These are phyloP conservation scores for Vaccinium corymbosum DNA, from an alignment of 148 eudicot species.

Conservation along the genomic window DNA sequence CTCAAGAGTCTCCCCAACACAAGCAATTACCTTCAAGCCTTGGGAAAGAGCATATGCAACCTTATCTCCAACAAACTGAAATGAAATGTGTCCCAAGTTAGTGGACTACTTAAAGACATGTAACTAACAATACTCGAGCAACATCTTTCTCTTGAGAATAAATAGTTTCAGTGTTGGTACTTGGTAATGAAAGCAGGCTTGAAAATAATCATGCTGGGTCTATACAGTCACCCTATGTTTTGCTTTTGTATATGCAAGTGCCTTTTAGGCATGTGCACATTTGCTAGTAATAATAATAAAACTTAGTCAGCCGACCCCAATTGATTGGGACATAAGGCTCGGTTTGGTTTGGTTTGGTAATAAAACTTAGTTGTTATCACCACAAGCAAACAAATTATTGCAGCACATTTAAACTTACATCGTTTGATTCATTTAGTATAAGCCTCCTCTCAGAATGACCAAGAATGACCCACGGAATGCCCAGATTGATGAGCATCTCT, in stretches of 20 bases:
- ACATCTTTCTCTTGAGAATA: too few species aligned
- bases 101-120: too few species aligned
- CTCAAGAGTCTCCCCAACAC: slow-evolving; percentile 87
- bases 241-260: too few species aligned
- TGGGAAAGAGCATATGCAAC: slow-evolving; percentile 80
- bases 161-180: too few species aligned
- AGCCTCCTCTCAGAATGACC: slow-evolving; percentile 85
- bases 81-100: neutral
- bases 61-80: slow-evolving; percentile 80
- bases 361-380: neutral
- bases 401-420: slow-evolving; percentile 35
- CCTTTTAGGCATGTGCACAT: too few species aligned
- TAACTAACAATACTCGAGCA: too few species aligned
- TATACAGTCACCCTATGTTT: too few species aligned
- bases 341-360: too few species aligned
- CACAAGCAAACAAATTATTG: neutral
- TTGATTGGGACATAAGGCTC: too few species aligned
- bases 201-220: too few species aligned
- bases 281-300: too few species aligned
- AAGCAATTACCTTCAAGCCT: slow-evolving; percentile 83
- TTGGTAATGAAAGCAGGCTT: too few species aligned
- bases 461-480: slow-evolving; percentile 80
- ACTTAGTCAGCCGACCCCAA: neutral
- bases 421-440: slow-evolving; percentile 57
- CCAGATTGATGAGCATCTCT: slow-evolving; percentile 79